A percentile compares a stretch with the other conserved stretches of the same genome.
Evolutionary conservation across 2,329 filamentous ascomycete genomes (phyloP).

Genomic region (Calonectria pseudoturangicola): DNA sequence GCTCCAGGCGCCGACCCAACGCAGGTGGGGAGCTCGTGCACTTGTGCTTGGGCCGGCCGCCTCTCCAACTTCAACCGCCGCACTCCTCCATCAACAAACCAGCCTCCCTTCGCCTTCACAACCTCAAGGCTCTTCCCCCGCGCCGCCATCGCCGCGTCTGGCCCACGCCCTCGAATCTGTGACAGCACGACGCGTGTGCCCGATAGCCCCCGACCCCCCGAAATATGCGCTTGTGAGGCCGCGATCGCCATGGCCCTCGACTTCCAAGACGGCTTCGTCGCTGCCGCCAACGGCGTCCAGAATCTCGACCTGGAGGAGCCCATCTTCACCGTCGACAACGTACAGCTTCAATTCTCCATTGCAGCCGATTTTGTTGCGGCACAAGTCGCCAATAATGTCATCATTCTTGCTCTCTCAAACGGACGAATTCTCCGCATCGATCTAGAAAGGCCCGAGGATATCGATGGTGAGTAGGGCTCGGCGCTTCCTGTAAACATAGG

Average conservation of each 20-base stretch:
- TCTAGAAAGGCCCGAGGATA: conserved; percentile 93
- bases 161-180: background rate
- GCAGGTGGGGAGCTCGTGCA: conserved; percentile 42
- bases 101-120: conserved; percentile 22
- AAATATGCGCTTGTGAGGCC: conserved; percentile 52
- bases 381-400: conserved; percentile 97
- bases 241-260: conserved; percentile 60
- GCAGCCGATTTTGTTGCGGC: conserved; percentile 97
- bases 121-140: background rate
- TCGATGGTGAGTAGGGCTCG: conserved; percentile 79
- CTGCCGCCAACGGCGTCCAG: conserved; percentile 75
- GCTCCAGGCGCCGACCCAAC: conserved; percentile 23
- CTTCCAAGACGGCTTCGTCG: conserved; percentile 79
- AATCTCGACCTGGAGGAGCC: conserved; percentile 77
- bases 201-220: conserved; percentile 28
- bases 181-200: conserved; percentile 6
- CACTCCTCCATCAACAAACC: conserved; percentile 17
- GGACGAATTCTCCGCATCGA: conserved; percentile 96
- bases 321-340: conserved; percentile 95
- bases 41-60: conserved; percentile 30
- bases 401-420: conserved; percentile 93
- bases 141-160: background rate
- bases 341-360: conserved; percentile 95
- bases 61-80: conserved; percentile 40
- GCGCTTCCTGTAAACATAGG: too few species aligned